phyloP scores from a whole-genome alignment of 1,284 basidiomycete genomes.

The Ganoderma sinense region DNA sequence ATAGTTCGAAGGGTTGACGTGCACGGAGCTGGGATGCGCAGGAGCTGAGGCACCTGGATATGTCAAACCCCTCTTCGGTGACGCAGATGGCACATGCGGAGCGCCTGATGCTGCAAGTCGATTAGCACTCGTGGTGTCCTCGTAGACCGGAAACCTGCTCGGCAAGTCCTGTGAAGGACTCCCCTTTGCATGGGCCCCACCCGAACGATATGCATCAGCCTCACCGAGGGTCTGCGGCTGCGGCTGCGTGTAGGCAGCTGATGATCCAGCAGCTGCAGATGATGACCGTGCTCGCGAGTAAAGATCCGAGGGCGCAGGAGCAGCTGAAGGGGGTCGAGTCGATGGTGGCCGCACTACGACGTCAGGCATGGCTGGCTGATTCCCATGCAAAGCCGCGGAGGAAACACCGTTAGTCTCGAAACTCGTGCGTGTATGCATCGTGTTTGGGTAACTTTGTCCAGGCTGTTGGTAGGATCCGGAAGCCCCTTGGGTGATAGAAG shows the following conservation, averaged over 20 bases:
- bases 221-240: conserved; percentile 4
- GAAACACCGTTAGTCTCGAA: conserved; percentile 8
- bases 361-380: conserved; percentile 19
- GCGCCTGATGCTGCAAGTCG: conserved; percentile 6
- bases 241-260: conserved; percentile 13
- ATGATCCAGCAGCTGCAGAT: conserved; percentile 15
- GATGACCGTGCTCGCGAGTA: conserved; percentile 17
- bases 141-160: conserved; percentile 23
- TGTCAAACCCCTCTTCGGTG: conserved; percentile 28
- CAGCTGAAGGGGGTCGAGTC: conserved; percentile 16
- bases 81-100: conserved; percentile 17
- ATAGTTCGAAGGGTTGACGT: conserved; percentile 22
- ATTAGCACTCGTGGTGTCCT: conserved; percentile 14
- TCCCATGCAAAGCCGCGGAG: conserved; percentile 1
- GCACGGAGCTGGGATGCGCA: conserved; percentile 6
- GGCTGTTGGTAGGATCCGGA: conserved; percentile 16
- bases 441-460: conserved; percentile 12
- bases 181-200: conserved; percentile 7
- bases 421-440: conserved; percentile 8
- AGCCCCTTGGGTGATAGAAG: conserved; percentile 10
- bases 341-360: conserved; percentile 30
- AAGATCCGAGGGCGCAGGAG: not conserved
- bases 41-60: conserved; percentile 31
- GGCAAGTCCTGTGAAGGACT: conserved; percentile 19
- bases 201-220: conserved; percentile 13